phyloP scores from a whole-genome alignment of 176 grass and related monocot species.

The Areca catechu region DNA sequence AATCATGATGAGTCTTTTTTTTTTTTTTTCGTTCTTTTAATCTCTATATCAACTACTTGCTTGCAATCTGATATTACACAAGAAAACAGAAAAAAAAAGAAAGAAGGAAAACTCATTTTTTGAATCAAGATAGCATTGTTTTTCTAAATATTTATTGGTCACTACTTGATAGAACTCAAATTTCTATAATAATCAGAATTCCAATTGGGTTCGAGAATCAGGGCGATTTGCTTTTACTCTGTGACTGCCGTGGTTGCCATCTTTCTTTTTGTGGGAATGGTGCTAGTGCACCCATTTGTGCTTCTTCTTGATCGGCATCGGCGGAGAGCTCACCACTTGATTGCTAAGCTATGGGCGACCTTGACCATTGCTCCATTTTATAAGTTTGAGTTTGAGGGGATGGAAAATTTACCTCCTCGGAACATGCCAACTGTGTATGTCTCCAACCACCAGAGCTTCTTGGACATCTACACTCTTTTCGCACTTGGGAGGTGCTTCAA shows the following conservation, averaged over 20 bases:
- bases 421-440: slow-evolving; percentile 68
- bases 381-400: slow-evolving; percentile 80
- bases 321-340: slow-evolving; percentile 60
- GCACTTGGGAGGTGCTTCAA: slow-evolving; percentile 83
- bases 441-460: slow-evolving; percentile 91
- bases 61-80: no score
- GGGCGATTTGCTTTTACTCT: slow-evolving; percentile 68
- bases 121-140: background rate
- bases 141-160: background rate
- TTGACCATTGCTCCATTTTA: slow-evolving; percentile 76
- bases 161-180: no score
- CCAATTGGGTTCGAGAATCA: slow-evolving; percentile 48
- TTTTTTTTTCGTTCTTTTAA: no score
- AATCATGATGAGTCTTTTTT: no score
- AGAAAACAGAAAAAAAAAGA: no score
- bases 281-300: slow-evolving; percentile 61
- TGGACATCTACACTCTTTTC: slow-evolving; percentile 90
- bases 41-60: no score
- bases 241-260: slow-evolving; percentile 59
- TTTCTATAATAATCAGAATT: slow-evolving; percentile 40
- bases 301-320: slow-evolving; percentile 64
- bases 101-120: background rate
- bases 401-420: slow-evolving; percentile 71
- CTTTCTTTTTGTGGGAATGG: slow-evolving; percentile 62
- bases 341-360: slow-evolving; percentile 77